Evolutionary conservation across 768 basidiomycete genomes (phyloP).

Genomic region (Agaricus subrufescens): DNA sequence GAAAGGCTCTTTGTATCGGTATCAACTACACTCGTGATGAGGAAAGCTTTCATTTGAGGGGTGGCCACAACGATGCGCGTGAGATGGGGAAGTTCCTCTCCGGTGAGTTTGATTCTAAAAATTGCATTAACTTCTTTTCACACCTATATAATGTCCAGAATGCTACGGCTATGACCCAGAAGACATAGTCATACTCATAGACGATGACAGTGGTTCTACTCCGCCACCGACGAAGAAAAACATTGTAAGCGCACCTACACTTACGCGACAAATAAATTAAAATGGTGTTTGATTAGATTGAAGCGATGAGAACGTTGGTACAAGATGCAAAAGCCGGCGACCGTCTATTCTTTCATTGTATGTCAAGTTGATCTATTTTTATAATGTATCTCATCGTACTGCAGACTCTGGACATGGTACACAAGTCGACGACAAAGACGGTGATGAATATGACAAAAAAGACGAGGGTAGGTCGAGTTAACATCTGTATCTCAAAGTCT

Average conservation of each 20-base stretch:
- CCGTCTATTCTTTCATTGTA: conserved; percentile 88
- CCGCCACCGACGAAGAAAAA: conserved; percentile 74
- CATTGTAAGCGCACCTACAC: conserved; percentile 47
- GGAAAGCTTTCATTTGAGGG: conserved; percentile 47
- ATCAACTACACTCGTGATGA: conserved; percentile 78
- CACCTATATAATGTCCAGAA: conserved; percentile 24
- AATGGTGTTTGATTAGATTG: conserved; percentile 33
- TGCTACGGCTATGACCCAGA: conserved; percentile 64
- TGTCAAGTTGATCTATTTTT: conserved; percentile 14
- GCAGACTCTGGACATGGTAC: conserved; percentile 92
- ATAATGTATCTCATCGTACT: not conserved
- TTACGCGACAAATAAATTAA: not conserved
- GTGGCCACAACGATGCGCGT: conserved; percentile 89
- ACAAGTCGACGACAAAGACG: conserved; percentile 77
- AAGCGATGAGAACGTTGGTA: conserved; percentile 93
- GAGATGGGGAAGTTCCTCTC: conserved; percentile 79
- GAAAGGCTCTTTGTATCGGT: conserved; percentile 89
- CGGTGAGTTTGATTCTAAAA: conserved; percentile 33
- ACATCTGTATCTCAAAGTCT: no score
- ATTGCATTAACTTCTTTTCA: not conserved
- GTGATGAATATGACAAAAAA: conserved; percentile 80
- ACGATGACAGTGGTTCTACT: conserved; percentile 60
- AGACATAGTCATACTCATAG: conserved; percentile 85
- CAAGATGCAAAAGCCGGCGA: conserved; percentile 73
- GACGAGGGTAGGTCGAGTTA: conserved; percentile 57